Base-by-base conservation (phyloP, 208 protist genomes). In the Histomonas meleagridis region DNA sequence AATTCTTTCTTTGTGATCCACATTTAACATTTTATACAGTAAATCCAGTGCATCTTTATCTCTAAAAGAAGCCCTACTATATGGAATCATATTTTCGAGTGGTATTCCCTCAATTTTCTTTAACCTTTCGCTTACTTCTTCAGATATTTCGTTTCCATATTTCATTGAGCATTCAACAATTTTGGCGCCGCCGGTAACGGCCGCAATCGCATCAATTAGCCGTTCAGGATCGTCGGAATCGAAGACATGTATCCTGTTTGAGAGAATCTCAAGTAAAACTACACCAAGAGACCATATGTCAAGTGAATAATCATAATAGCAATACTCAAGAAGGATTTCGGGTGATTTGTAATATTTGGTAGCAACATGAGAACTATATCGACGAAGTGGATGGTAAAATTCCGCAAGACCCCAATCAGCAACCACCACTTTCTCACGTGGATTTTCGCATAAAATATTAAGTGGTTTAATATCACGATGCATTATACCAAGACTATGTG, bases 21-120 rank as follows among this genome's bases (percentile, higher is more conserved):
- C 23, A 40, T 12, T 76, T 5, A 92, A 40, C 62, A 90, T 86
- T 43, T 70, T 91, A 26, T 93, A 16, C 21, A 92, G 38, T 35
- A 93, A 32, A 51, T 93, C 92, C 1, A 93, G 40, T 21, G 92
- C 92, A n/a, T 92, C n/a, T 1, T 18, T 46, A 76, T 38, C 35
- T 28, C 65, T 12, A n/a, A 65, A 65, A 65, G 18, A 5, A 32
- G 7, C 23, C 23, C 60, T 12, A 5, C 3, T n/a, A 5, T 26
- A 7, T 28, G 18, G 60, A n/a, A 65, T 65, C 7, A 65, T 5
- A n/a, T 10, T 5, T n/a, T n/a, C 23, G n/a, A 65, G n/a, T 7
- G 60, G 60, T 28, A 12, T 28, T 7, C 60, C 60, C n/a, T 65
- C n/a, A 26, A n/a, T n/a, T 65, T 12, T n/a, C 3, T 32, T 7